Evolutionary conservation across 139 green algal genomes (phyloP), one percentile per base, ranked within the genome.

Genomic region (Nannochloris sp.): DNA sequence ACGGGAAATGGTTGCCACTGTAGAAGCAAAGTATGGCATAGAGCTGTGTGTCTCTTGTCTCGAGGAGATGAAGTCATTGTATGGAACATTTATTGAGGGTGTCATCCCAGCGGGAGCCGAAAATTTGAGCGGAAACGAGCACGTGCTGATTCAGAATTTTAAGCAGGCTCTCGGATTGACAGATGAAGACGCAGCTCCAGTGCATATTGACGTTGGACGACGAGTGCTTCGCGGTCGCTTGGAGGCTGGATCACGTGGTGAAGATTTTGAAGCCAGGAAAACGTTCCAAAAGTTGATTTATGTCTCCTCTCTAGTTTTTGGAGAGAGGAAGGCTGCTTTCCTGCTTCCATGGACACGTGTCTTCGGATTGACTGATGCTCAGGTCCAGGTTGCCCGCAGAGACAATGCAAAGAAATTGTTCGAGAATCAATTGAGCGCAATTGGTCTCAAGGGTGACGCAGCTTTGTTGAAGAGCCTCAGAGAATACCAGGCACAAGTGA

Each of bases 261-360:
- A 69, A 26, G 75, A 87, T 65, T 74, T 84, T 56, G 83, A 91
- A 73, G 77, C 87, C 72, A 65, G 64, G 31, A 79, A 81, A 65
- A 81, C 84, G 44, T 97, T 99, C 74, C 89, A 97, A 81, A 93
- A 95, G 75, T 85, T 98, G 30, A 88, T 99, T 58, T 99, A 97
- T 69, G 75, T 98, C 11, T 94, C 82, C 33, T 75, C 79, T 33
- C 65, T 90, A 11, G 82, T 93, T 36, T 94, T 93, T 79, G 88
- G 87, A 17, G 88, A 90, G 61, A 76, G 84, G 51, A 81, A 92
- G 81, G 76, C 88, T 1, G 79, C 82, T 5, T 97, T 96, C 79
- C 75, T 98, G 68, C 80, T 97, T 63, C 93, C 93, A 45, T 96
- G 91, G 87, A 77, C 82, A 45, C 82, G 89, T 40, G 70, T 89